A percentile compares a stretch with the other conserved stretches of the same genome.
Evolutionary conservation across 2,329 filamentous ascomycete species (phyloP).

Genomic region (Paecilomyces variotii): DNA sequence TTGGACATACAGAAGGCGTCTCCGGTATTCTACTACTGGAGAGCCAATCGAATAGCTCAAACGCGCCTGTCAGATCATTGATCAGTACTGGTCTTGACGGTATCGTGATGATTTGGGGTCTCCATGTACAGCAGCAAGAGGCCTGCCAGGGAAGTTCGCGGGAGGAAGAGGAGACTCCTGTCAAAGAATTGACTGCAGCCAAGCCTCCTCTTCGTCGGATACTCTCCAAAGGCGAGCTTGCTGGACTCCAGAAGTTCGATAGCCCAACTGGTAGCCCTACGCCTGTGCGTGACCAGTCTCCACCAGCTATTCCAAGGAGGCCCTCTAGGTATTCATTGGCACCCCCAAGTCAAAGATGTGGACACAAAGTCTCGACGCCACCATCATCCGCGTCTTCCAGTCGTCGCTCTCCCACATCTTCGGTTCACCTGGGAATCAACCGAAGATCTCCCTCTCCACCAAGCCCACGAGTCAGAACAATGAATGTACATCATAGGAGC

Average conservation of each 20-base stretch:
- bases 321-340: constrained; percentile 46
- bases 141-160: constrained; percentile 15
- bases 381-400: constrained; percentile 15
- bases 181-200: constrained; percentile 45
- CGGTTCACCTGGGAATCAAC: constrained; percentile 16
- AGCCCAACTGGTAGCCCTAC: constrained; percentile 35
- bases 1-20: constrained; percentile 90
- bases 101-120: constrained; percentile 71
- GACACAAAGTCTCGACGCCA: constrained; percentile 22
- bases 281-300: constrained; percentile 37
- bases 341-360: constrained; percentile 23
- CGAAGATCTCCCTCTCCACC: constrained; percentile 33
- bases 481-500: constrained; percentile 19
- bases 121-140: constrained; percentile 28
- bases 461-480: constrained; percentile 24
- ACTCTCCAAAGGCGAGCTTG: constrained; percentile 77
- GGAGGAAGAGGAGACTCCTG: constrained; percentile 31
- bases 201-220: constrained; percentile 75
- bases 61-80: constrained; percentile 44
- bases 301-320: constrained; percentile 48
- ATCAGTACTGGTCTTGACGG: constrained; percentile 73
- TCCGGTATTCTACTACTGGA: constrained; percentile 72
- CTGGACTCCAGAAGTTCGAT: constrained; percentile 60
- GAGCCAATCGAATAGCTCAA: constrained; percentile 16
- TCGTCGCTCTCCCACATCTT: constrained; percentile 22